These are phyloP conservation scores for Trichoderma sp. DNA, from an alignment of 2,329 filamentous ascomycete genomes.

Conservation along the genomic window DNA sequence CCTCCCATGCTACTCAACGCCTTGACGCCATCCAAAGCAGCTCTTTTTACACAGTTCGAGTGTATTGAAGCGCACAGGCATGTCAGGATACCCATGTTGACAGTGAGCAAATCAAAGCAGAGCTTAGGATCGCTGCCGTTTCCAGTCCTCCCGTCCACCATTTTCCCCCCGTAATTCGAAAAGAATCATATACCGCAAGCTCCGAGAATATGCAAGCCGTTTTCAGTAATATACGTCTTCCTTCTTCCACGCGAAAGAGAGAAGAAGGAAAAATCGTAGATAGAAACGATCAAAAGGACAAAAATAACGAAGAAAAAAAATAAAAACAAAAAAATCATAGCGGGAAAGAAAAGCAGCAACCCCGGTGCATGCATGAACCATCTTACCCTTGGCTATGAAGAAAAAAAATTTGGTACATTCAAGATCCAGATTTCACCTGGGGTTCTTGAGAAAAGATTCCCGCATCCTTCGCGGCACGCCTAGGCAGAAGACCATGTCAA, in stretches of 20 bases:
- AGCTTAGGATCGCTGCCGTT: not conserved
- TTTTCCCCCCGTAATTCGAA: not conserved
- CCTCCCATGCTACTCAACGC: constrained; percentile 23
- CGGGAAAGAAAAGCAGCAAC: constrained; percentile 11
- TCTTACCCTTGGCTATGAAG: constrained; percentile 6
- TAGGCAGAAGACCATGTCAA: not conserved
- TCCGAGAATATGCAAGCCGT: constrained; percentile 20
- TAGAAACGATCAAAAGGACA: constrained; percentile 2
- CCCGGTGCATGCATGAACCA: constrained; percentile 23
- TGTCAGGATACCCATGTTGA: not conserved
- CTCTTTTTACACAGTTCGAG: constrained; percentile 2
- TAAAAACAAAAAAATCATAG: not conserved
- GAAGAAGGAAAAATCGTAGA: not conserved
- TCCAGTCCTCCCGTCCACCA: not conserved
- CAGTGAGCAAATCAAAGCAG: constrained; percentile 2
- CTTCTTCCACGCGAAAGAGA: not conserved
- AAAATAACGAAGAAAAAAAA: constrained; percentile 5
- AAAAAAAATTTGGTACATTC: constrained; percentile 12
- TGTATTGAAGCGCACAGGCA: not conserved
- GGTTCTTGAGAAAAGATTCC: constrained; percentile 2
- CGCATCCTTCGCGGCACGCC: constrained; percentile 13
- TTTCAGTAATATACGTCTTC: constrained; percentile 15
- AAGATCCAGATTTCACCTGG: constrained; percentile 5
- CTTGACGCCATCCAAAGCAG: constrained; percentile 25
- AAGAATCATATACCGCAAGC: constrained; percentile 3